Evolutionary conservation across 768 basidiomycete genomes (phyloP).

Genomic region (Leccinum incarnatum): DNA sequence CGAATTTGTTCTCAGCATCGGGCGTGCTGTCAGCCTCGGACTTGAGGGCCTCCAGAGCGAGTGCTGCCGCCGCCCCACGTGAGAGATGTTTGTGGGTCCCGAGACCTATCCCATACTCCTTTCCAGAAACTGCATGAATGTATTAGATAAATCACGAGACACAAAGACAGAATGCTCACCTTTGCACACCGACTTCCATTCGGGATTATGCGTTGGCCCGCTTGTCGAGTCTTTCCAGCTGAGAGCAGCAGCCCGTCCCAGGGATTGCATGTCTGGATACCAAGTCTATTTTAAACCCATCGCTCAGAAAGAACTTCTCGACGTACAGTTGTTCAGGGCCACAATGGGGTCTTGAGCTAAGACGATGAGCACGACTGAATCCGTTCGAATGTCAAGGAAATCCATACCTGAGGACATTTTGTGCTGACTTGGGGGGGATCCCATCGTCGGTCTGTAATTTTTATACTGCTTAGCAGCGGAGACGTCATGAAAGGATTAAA

Average conservation of each 20-base stretch:
- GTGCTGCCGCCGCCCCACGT: constrained; percentile 39
- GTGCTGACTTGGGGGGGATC: constrained; percentile 10
- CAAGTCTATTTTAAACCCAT: neutral
- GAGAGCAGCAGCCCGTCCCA: constrained; percentile 40
- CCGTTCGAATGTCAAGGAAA: neutral
- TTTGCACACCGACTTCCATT: constrained; percentile 61
- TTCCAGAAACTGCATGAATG: constrained; percentile 45
- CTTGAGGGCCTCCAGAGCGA: constrained; percentile 38
- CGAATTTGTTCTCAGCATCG: constrained; percentile 16
- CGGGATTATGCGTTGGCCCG: constrained; percentile 44
- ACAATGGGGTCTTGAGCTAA: constrained; percentile 30
- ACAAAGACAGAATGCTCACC: constrained; percentile 36
- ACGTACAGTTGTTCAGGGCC: constrained; percentile 43
- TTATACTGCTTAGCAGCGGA: constrained; percentile 28
- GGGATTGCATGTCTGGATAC: constrained; percentile 52
- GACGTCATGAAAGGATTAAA: constrained; percentile 21
- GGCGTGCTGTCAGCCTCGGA: constrained; percentile 16
- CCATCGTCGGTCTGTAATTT: constrained; percentile 19
- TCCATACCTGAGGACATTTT: constrained; percentile 24
- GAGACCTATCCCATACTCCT: constrained; percentile 46
- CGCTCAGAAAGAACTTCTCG: neutral
- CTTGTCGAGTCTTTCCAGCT: constrained; percentile 51
- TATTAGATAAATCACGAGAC: constrained; percentile 14
- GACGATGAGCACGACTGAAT: constrained; percentile 14
- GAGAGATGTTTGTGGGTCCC: constrained; percentile 52